These are phyloP conservation scores for Cercis canadensis DNA, from an alignment of 306 rosid genomes.

Conservation along the genomic window DNA sequence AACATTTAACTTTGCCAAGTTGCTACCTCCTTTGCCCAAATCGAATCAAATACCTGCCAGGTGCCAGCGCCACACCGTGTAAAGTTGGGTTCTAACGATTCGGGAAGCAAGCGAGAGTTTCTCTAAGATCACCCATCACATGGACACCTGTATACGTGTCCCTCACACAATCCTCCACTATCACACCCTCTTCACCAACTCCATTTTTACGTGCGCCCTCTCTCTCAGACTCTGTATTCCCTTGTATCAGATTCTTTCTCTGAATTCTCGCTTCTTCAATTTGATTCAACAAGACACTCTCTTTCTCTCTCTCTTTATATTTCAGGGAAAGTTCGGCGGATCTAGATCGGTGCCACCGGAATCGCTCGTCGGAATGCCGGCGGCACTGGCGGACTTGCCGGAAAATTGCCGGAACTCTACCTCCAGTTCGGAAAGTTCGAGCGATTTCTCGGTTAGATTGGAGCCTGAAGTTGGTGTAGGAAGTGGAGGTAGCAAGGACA, in stretches of 20 bases:
- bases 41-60: no score
- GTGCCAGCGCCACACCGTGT: no score
- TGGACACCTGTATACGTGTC: neutral
- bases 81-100: no score
- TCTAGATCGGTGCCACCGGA: constrained; percentile 43
- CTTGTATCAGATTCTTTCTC: constrained; percentile 10
- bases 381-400: constrained; percentile 62
- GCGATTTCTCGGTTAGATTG: constrained; percentile 45
- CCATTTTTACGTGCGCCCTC: constrained; percentile 11
- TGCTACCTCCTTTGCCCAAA: no score
- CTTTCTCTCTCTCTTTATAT: no score
- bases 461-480: constrained; percentile 36
- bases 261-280: neutral
- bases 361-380: constrained; percentile 35
- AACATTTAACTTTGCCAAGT: no score
- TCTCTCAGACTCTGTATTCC: neutral
- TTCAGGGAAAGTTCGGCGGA: constrained; percentile 40
- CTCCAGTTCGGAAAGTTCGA: constrained; percentile 38
- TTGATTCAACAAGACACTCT: neutral
- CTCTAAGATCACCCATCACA: neutral
- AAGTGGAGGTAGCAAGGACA: constrained; percentile 44
- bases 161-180: no score
- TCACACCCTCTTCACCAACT: neutral
- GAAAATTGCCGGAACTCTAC: constrained; percentile 48
- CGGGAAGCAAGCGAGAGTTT: neutral